A percentile compares a stretch with the other conserved stretches of the same genome.
phyloP scores from a whole-genome alignment of 306 rosid genomes.

The Prunus mira region DNA sequence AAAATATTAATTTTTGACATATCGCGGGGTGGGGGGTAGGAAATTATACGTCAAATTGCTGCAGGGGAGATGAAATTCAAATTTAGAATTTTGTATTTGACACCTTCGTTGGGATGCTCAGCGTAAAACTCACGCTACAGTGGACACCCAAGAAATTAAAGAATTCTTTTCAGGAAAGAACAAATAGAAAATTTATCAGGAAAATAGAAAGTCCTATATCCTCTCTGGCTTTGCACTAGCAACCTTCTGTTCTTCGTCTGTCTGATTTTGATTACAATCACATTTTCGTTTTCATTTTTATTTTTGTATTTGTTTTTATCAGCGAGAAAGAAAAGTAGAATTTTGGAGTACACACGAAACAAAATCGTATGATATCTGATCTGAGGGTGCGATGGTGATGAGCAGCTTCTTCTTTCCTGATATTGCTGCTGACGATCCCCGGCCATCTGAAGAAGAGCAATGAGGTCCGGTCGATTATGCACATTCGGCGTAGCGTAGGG shows the following conservation, averaged over 20 bases:
- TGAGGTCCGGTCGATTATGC: neutral
- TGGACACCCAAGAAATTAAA: neutral
- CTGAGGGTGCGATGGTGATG: neutral
- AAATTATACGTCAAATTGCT: too few species aligned
- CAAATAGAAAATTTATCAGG: too few species aligned
- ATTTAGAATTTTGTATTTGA: too few species aligned
- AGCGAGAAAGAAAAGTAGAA: neutral
- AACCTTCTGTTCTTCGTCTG: neutral
- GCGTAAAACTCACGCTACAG: conserved; percentile 5
- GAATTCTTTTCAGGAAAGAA: neutral
- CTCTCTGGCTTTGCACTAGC: neutral
- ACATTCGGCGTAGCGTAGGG: neutral
- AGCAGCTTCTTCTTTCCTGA: neutral
- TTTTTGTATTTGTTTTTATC: neutral
- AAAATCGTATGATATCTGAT: neutral
- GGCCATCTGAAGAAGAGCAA: neutral
- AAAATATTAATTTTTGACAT: too few species aligned
- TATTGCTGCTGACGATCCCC: neutral
- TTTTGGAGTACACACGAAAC: neutral
- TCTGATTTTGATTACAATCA: neutral
- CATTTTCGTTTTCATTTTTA: neutral
- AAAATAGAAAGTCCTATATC: neutral
- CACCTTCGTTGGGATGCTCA: too few species aligned
- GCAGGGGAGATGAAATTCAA: too few species aligned
- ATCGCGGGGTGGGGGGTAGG: too few species aligned